Conservation (phyloP, 148 eudicot species). For the Oxyria digyna region DNA sequence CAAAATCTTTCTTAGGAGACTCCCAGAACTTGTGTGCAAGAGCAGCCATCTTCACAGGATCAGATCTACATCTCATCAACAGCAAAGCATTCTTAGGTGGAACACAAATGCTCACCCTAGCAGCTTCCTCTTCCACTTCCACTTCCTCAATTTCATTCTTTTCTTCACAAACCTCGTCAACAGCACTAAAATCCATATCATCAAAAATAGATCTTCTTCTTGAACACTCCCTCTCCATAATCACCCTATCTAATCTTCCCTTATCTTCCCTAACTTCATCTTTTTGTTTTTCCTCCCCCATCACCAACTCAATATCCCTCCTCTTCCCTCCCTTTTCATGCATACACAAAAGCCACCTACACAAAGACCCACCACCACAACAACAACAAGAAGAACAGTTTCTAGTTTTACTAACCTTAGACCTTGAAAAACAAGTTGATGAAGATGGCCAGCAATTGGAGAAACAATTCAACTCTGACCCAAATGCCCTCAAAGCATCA, state of each 20-base stretch:
- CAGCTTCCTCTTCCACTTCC: conserved; percentile 21
- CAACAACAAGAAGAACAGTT: not conserved
- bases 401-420: not conserved
- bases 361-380: conserved; percentile 43
- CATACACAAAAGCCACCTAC: conserved; percentile 61
- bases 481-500: conserved; percentile 46
- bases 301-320: conserved; percentile 37
- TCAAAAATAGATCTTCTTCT: conserved; percentile 66
- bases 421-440: conserved; percentile 39
- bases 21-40: conserved; percentile 51
- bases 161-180: conserved; percentile 12
- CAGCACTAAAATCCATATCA: conserved; percentile 54
- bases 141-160: conserved; percentile 11
- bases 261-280: not conserved
- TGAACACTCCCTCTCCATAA: conserved; percentile 29
- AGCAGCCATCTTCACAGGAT: conserved; percentile 65
- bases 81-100: conserved; percentile 88
- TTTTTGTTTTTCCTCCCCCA: conserved; percentile 1
- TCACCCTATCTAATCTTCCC: conserved; percentile 10
- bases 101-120: conserved; percentile 55
- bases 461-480: conserved; percentile 46
- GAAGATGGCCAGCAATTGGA: conserved; percentile 31
- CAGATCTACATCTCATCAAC: conserved; percentile 92
- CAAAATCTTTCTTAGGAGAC: conserved; percentile 10
- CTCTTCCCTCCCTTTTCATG: conserved; percentile 37